Evolutionary conservation across 352 stramenopile genomes (phyloP).

Genomic region (Pythium dissimile): DNA sequence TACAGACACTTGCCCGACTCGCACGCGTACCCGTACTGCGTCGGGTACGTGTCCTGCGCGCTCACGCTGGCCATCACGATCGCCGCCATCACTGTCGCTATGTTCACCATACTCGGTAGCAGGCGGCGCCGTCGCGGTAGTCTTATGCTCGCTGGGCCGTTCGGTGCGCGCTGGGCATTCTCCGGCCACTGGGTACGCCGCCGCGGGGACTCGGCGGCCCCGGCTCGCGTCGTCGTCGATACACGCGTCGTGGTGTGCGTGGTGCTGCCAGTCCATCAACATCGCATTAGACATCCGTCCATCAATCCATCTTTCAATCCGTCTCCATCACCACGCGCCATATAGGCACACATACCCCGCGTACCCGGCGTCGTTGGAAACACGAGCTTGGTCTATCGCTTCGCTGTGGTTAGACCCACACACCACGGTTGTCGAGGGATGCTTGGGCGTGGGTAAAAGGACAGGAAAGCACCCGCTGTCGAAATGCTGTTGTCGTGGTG

Average conservation of each 20-base stretch:
- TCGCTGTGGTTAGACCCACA: too few relatives aligned
- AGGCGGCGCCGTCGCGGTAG: too few relatives aligned
- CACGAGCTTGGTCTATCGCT: too few relatives aligned
- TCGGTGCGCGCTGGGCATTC: constrained; percentile 12
- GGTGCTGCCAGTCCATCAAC: background rate
- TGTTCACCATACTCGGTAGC: too few relatives aligned
- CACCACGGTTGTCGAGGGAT: too few relatives aligned
- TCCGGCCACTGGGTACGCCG: background rate
- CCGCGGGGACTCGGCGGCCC: background rate
- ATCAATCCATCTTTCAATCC: too few relatives aligned
- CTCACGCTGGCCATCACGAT: background rate
- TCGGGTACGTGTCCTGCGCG: constrained; percentile 3
- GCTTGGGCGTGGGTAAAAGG: too few relatives aligned
- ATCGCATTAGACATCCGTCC: background rate
- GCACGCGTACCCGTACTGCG: constrained; percentile 40
- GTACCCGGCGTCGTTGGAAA: too few relatives aligned
- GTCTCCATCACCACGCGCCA: background rate
- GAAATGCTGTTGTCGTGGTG: too few relatives aligned
- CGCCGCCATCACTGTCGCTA: background rate
- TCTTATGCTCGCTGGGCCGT: too few relatives aligned
- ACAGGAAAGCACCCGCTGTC: too few relatives aligned
- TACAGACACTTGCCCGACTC: constrained; percentile 45
- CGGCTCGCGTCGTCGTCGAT: background rate
- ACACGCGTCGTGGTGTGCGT: constrained; percentile 2
- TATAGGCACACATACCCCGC: background rate